These are phyloP conservation scores for Endocalyx cinctus DNA, from an alignment of 2,329 filamentous ascomycete species.

Conservation along the genomic window DNA sequence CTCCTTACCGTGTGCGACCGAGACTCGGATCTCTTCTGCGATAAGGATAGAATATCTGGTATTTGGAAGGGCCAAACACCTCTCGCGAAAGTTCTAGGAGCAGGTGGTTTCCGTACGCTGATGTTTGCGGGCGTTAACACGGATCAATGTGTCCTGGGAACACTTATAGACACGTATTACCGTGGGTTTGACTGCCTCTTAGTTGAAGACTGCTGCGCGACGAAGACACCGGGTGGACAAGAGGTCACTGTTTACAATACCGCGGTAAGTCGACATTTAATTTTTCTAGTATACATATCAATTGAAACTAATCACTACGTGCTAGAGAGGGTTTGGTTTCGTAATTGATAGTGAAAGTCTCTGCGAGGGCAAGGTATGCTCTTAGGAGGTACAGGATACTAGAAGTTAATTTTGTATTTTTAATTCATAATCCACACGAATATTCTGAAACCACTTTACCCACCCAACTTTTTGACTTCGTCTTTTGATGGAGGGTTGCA, in stretches of 20 bases:
- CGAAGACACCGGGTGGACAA: conserved; percentile 36
- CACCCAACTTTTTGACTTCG: too few relatives aligned
- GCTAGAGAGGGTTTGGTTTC: conserved; percentile 15
- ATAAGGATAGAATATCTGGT: conserved; percentile 56
- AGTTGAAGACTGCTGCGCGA: conserved; percentile 49
- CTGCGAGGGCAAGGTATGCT: conserved; percentile 2
- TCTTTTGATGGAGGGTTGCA: too few relatives aligned
- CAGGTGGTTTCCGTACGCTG: conserved; percentile 33
- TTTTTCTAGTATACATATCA: conserved; percentile 1
- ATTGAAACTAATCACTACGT: background rate
- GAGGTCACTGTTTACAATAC: conserved; percentile 32
- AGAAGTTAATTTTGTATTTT: background rate
- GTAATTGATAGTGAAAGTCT: conserved; percentile 16
- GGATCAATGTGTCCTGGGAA: conserved; percentile 56
- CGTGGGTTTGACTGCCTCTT: conserved; percentile 53
- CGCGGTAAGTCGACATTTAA: conserved; percentile 24
- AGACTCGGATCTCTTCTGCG: conserved; percentile 42
- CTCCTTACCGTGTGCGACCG: conserved; percentile 34
- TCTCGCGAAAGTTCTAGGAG: conserved; percentile 19
- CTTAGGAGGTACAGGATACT: background rate
- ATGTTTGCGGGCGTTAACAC: conserved; percentile 58
- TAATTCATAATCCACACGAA: too few relatives aligned
- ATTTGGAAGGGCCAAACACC: conserved; percentile 44
- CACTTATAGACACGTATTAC: conserved; percentile 50
- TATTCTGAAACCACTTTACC: too few relatives aligned